Percentiles rank a stretch among this genome's conserved stretches.
phyloP scores from a whole-genome alignment of 192 early-diverging fungal species.

The Obelidium mucronatum region DNA sequence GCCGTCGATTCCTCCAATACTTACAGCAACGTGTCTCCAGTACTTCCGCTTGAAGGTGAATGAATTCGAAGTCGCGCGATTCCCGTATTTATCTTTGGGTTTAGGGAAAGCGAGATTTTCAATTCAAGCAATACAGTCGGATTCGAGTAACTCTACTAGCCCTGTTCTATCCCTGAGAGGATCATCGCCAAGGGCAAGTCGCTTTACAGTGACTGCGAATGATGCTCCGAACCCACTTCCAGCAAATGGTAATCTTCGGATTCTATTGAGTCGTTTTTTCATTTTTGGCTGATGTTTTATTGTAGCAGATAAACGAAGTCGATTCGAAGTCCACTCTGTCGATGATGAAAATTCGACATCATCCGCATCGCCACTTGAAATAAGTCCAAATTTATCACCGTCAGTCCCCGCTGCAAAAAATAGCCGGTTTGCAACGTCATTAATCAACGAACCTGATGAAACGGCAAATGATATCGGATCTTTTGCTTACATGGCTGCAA shows the following conservation, averaged over 20 bases:
- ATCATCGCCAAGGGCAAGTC: slow-evolving; percentile 37
- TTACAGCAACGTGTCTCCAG: slow-evolving; percentile 26
- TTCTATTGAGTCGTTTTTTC: not conserved
- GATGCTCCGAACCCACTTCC: not conserved
- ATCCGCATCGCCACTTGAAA: not conserved
- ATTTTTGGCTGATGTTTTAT: not conserved
- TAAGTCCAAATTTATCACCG: not conserved
- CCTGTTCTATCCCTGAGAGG: not conserved
- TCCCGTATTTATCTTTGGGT: slow-evolving; percentile 31
- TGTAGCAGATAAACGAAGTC: slow-evolving; percentile 27
- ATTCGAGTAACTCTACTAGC: slow-evolving; percentile 6
- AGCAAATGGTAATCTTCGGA: not conserved
- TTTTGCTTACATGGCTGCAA: too few relatives aligned
- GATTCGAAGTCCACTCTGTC: slow-evolving; percentile 27
- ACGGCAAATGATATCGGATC: not conserved
- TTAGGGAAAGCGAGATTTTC: not conserved
- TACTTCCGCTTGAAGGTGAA: slow-evolving; percentile 23
- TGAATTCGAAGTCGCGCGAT: slow-evolving; percentile 31
- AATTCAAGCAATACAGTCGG: not conserved
- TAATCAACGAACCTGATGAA: not conserved
- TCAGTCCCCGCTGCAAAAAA: not conserved
- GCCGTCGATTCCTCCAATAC: slow-evolving; percentile 7
- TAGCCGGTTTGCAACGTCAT: not conserved
- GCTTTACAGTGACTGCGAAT: slow-evolving; percentile 47
- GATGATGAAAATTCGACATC: too few relatives aligned